Base-by-base conservation (phyloP, 257 asterid species). In the Solanum phureja region DNA sequence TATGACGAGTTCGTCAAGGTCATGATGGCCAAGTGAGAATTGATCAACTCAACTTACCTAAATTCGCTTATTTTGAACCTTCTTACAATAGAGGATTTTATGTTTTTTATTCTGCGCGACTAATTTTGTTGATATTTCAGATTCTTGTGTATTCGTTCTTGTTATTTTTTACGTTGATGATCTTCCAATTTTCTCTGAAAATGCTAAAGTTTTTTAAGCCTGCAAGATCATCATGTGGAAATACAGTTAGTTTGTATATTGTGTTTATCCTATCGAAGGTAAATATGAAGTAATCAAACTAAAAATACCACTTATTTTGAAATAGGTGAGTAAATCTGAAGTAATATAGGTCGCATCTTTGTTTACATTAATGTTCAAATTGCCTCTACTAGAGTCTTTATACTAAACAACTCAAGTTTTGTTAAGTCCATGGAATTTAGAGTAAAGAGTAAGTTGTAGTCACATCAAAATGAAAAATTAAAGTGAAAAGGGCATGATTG, bases 21-120 rank as follows among this genome's bases (percentile, higher is more conserved):
- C 64, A 79, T 79, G 84, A 79, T 79, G 84, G 84, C 84, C 64
- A 79, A 79, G 93, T 94, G 93, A 92, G 92, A 85, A 86, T 84
- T 58, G 83, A 88, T 88, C 88, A 46, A 69, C 82, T 87, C 83
- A 24, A 89, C 88, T 6, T 14, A 18, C 23, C n/a, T 56, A 16
- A 6, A 56, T 18, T 56, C 64, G 13, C 83, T 66, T 64, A 83
- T 72, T 86, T 69, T 81, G 82, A 89, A 89, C 89, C 84, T 62
- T 83, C 19, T 87, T 56, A 85, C 90, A 83, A 90, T 86, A 87
- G 87, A 82, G 69, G 85, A 87, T 69, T 58, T 89, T 86, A 31
- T 14, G 73, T 86, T 62, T 74, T 27, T 68, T 68, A 21, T 68
- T 64, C 7, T 42, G 69, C 72, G 60, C 64, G 86, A 74, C 83